phyloP scores from a whole-genome alignment of 495 filamentous ascomycete species.

The Hypomontagnella monticulosa region DNA sequence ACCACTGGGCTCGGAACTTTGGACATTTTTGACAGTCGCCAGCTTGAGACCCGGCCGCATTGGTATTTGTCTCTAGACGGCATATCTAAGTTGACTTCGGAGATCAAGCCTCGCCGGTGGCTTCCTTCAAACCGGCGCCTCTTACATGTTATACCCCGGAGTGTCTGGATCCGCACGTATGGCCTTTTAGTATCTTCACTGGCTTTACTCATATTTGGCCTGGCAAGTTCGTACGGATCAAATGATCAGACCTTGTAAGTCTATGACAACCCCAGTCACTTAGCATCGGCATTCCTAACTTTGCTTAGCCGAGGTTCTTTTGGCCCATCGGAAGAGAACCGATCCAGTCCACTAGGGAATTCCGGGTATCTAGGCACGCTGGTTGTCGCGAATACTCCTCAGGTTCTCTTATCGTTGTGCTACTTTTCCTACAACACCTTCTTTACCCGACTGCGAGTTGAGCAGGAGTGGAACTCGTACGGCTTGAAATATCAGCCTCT shows the following conservation, averaged over 20 bases:
- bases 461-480: conserved; percentile 34
- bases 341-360: background rate
- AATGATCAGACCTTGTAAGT: conserved; percentile 9
- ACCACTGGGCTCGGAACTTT: conserved; percentile 13
- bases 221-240: background rate
- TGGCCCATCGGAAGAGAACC: background rate
- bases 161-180: conserved; percentile 2
- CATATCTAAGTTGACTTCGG: background rate
- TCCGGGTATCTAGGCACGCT: conserved; percentile 5
- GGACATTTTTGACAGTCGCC: background rate
- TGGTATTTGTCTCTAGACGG: conserved; percentile 1
- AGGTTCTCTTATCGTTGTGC: conserved; percentile 27
- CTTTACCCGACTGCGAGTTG: conserved; percentile 23
- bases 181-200: background rate
- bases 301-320: conserved; percentile 1
- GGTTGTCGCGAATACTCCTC: conserved; percentile 25
- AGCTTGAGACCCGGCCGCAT: conserved; percentile 2
- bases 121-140: background rate
- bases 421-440: conserved; percentile 34
- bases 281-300: background rate
- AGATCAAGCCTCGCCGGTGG: conserved; percentile 10
- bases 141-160: background rate
- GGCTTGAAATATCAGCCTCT: conserved; percentile 11
- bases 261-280: background rate
- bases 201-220: background rate